Evolutionary conservation across 208 protist genomes (phyloP).

Genomic region (Trypanosoma congolense): DNA sequence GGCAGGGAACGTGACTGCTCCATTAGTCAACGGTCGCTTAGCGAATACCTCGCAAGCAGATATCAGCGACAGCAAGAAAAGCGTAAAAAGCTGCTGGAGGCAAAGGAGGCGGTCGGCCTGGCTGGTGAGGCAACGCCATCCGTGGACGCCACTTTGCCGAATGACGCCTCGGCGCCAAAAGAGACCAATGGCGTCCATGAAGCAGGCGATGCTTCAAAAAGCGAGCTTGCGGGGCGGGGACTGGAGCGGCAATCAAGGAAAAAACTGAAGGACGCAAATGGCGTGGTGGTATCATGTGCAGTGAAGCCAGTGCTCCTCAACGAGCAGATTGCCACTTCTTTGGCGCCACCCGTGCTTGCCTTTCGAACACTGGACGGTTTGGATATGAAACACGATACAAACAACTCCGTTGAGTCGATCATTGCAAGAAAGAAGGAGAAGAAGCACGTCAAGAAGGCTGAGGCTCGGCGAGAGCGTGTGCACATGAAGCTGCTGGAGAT

Average conservation of each 20-base stretch:
- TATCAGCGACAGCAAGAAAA: conserved; percentile 22
- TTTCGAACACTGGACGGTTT: conserved; percentile 3
- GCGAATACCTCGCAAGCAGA: conserved; percentile 53
- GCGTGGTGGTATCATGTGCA: conserved; percentile 12
- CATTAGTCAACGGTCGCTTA: conserved; percentile 56
- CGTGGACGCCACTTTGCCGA: too few relatives aligned
- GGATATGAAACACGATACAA: neutral
- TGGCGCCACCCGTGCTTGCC: conserved; percentile 13
- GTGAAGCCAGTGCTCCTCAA: conserved; percentile 14
- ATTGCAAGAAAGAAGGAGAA: conserved; percentile 81
- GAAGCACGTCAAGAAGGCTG: conserved; percentile 67
- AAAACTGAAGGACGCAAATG: conserved; percentile 9
- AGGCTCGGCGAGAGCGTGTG: conserved; percentile 46
- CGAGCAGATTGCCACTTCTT: conserved; percentile 13
- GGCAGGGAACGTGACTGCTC: conserved; percentile 41
- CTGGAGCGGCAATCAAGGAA: conserved; percentile 14
- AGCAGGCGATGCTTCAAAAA: too few relatives aligned
- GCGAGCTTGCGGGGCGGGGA: neutral
- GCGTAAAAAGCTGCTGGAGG: conserved; percentile 2
- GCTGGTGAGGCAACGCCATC: neutral
- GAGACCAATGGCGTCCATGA: too few relatives aligned
- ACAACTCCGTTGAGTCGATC: conserved; percentile 38
- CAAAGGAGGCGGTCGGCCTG: neutral
- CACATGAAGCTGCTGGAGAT: conserved; percentile 28
- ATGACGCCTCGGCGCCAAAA: too few relatives aligned